Evolutionary conservation across 106 monocot species (phyloP).

Genomic region (Dendrobium catenatum): DNA sequence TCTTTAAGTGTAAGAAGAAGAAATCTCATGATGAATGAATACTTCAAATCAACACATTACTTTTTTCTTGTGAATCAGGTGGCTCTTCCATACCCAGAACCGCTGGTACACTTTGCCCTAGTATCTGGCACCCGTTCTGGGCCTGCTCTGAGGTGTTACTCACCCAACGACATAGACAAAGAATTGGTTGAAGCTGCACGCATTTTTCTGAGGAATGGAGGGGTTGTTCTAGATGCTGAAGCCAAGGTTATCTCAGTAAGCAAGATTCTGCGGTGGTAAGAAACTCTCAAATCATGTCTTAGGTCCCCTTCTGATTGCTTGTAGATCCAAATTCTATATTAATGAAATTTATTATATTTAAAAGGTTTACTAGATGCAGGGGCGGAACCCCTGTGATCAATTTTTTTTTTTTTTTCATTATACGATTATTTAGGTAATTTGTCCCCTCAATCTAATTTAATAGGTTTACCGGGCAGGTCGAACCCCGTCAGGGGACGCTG

Average conservation of each 20-base stretch:
- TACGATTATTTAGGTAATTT: too few species aligned
- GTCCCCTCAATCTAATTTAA: too few species aligned
- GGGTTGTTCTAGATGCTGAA: slow-evolving; percentile 54
- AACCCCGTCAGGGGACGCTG: too few species aligned
- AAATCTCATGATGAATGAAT: too few species aligned
- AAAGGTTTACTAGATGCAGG: too few species aligned
- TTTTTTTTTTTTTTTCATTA: too few species aligned
- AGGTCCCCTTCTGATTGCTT: too few species aligned
- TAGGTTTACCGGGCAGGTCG: too few species aligned
- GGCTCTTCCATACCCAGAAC: slow-evolving; percentile 67
- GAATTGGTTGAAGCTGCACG: slow-evolving; percentile 85
- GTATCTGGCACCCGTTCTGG: slow-evolving; percentile 74
- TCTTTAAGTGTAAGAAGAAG: too few species aligned
- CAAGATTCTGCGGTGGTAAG: slow-evolving; percentile 76
- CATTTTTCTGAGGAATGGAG: slow-evolving; percentile 66
- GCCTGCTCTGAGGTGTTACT: slow-evolving; percentile 83
- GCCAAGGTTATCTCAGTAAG: slow-evolving; percentile 50
- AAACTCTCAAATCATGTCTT: neutral
- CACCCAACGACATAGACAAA: slow-evolving; percentile 74
- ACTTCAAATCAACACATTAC: neutral
- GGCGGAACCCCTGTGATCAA: too few species aligned
- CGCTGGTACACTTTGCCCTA: slow-evolving; percentile 83
- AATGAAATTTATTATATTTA: too few species aligned
- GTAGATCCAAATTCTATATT: too few species aligned
- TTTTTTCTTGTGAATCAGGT: slow-evolving; percentile 31